Evolutionary conservation across 495 filamentous ascomycete genomes (phyloP), one percentile per base, ranked within the genome.

Genomic region (Daldinia vernicosa): DNA sequence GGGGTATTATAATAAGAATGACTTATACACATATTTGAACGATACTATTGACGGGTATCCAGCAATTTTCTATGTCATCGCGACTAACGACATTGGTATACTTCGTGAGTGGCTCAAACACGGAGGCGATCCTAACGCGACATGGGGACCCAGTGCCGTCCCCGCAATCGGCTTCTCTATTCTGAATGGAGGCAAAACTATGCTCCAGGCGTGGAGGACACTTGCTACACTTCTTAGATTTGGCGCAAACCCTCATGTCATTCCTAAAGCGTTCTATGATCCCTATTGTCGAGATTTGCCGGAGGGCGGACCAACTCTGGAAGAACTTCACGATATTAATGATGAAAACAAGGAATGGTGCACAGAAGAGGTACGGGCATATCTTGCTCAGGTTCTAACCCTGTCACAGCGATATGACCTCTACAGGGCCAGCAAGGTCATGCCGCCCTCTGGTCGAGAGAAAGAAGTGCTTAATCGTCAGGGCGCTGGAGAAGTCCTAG

Each of bases 241-340:
- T 12, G 17, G 43, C 3, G 43, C 43, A 47, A 30, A 60, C 27
- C 56, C 35, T 32, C 47, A 14, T 4, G 70, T 75, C 7, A 77
- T 82, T 45, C 80, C 80, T 2, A 68, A 68, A 19, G 77, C 73
- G 15, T 80, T 82, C 47, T 79, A 72, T 19, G 60, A 67, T 0
- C 78, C 76, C 5, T 80, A 73, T 33, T 54, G 45, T 39, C 62
- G 63, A 55, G 79, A 79, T 53, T 52, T 74, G 11, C 65, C 76
- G 19, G 50, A 65, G 6, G 58, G 39, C 2, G 74, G 69, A 35
- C 71, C 67, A n/a, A 45, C 33, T 0, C 37, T 62, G 8, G 58
- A 58, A 7, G 68, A 59, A 27, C 53, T 73, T 22, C 2, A 22
- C 8, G 43, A 47, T 4, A 47, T 47, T 12, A 47, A 47, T 24